Percentiles rank a stretch among this genome's conserved stretches.
Conservation (phyloP, 192 early-diverging fungal genomes). For the Coemansia sp. region DNA sequence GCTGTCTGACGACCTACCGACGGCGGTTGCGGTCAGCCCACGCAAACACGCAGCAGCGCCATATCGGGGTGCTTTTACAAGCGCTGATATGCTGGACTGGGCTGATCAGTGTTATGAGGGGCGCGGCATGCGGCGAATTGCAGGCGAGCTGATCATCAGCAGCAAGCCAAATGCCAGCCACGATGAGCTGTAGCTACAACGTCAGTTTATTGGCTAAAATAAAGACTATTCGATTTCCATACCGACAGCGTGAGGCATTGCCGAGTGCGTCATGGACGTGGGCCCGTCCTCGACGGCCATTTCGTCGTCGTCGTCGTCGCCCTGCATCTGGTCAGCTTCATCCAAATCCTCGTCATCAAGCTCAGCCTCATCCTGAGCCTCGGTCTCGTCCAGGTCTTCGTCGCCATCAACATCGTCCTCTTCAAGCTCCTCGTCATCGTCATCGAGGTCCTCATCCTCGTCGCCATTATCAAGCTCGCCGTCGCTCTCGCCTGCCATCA, state of each 20-base stretch:
- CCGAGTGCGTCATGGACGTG: neutral
- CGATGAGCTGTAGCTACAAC: slow-evolving; percentile 26
- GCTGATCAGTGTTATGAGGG: slow-evolving; percentile 45
- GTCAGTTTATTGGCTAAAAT: neutral
- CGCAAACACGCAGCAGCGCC: slow-evolving; percentile 59
- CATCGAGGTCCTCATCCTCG: slow-evolving; percentile 14
- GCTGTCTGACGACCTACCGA: slow-evolving; percentile 61
- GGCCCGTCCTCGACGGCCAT: slow-evolving; percentile 31
- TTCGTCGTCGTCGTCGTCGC: slow-evolving; percentile 11
- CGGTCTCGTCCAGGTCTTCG: slow-evolving; percentile 27
- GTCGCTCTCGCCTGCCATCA: slow-evolving; percentile 15
- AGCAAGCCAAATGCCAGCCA: slow-evolving; percentile 12
- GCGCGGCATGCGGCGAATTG: slow-evolving; percentile 45
- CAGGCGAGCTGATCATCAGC: slow-evolving; percentile 47
- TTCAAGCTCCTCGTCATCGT: slow-evolving; percentile 22
- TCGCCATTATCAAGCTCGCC: slow-evolving; percentile 14
- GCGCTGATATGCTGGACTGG: slow-evolving; percentile 60
- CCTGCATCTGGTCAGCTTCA: slow-evolving; percentile 19
- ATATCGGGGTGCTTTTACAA: slow-evolving; percentile 62
- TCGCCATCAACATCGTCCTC: slow-evolving; percentile 27
- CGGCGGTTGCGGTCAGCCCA: slow-evolving; percentile 58
- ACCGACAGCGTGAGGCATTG: neutral
- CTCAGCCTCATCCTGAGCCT: slow-evolving; percentile 31
- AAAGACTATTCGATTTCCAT: neutral
- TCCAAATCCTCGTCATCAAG: slow-evolving; percentile 11